These are phyloP conservation scores for Fraxinus velutina DNA, from an alignment of 305 asterid genomes.

Conservation along the genomic window DNA sequence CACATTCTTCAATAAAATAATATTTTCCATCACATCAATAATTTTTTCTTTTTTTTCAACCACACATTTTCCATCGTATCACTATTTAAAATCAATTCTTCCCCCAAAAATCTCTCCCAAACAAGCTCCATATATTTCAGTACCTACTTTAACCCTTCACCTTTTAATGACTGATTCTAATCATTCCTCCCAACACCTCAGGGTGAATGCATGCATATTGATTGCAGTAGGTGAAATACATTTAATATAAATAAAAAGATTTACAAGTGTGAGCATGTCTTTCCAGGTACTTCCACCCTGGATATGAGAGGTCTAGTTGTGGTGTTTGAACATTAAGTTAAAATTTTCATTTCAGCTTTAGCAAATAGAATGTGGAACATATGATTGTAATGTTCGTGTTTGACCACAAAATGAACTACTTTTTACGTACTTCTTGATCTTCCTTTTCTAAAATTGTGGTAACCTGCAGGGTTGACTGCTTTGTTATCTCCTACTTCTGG, in stretches of 20 bases:
- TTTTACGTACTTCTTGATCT: background rate
- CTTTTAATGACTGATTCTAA: background rate
- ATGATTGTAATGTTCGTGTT: background rate
- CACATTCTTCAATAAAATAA: no score
- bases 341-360: background rate
- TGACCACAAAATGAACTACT: background rate
- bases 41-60: no score
- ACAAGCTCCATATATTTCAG: background rate
- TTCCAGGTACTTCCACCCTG: background rate
- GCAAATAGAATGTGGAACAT: background rate
- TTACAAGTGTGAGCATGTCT: background rate
- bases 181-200: background rate
- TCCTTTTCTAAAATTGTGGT: conserved; percentile 21
- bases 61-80: no score
- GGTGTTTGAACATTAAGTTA: background rate
- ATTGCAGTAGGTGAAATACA: background rate
- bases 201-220: background rate
- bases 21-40: no score
- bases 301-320: background rate
- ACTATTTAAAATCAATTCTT: no score
- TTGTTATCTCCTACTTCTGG: conserved; percentile 66
- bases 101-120: no score
- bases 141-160: background rate
- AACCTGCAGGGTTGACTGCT: conserved; percentile 62
- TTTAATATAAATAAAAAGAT: background rate